Conservation (phyloP, 495 filamentous ascomycete genomes). For the Jackrogersella minutella region DNA sequence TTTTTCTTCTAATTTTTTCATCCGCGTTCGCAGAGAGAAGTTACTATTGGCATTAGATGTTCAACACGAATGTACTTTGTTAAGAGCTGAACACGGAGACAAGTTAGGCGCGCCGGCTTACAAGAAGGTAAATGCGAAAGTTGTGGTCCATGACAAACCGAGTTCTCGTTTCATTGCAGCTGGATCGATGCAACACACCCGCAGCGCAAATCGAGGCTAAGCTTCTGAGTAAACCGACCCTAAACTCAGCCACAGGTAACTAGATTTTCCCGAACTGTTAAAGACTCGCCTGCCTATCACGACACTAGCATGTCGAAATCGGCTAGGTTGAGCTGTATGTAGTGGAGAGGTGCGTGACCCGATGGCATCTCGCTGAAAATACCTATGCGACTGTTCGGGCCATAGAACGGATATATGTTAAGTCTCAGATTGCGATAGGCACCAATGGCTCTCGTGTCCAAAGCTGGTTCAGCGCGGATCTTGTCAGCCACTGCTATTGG, state of each 20-base stretch:
- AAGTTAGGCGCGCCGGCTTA: constrained; percentile 19
- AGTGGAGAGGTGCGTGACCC: constrained; percentile 41
- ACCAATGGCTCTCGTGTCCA: constrained; percentile 22
- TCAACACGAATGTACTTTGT: constrained; percentile 24
- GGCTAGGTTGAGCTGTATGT: constrained; percentile 8
- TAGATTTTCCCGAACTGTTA: constrained; percentile 34
- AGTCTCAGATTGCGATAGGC: constrained; percentile 41
- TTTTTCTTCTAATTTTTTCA: constrained; percentile 5
- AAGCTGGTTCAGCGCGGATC: constrained; percentile 32
- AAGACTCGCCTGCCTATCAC: constrained; percentile 32
- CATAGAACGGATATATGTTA: constrained; percentile 24
- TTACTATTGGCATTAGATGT: constrained; percentile 21
- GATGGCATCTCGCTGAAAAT: constrained; percentile 21
- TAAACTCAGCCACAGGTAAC: constrained; percentile 37
- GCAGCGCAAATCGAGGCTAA: constrained; percentile 40
- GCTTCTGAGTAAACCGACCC: constrained; percentile 31
- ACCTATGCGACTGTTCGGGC: constrained; percentile 21
- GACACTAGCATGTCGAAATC: constrained; percentile 29
- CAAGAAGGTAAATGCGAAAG: constrained; percentile 35
- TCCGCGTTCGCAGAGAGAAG: constrained; percentile 24
- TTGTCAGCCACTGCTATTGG: constrained; percentile 28
- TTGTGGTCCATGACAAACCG: constrained; percentile 37
- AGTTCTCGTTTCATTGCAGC: constrained; percentile 38
- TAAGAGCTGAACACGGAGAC: constrained; percentile 22
- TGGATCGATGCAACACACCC: constrained; percentile 42